Evolutionary conservation across 2,329 filamentous ascomycete genomes (phyloP), one percentile per base, ranked within the genome.

Genomic region (Aspergillus calidoustus): DNA sequence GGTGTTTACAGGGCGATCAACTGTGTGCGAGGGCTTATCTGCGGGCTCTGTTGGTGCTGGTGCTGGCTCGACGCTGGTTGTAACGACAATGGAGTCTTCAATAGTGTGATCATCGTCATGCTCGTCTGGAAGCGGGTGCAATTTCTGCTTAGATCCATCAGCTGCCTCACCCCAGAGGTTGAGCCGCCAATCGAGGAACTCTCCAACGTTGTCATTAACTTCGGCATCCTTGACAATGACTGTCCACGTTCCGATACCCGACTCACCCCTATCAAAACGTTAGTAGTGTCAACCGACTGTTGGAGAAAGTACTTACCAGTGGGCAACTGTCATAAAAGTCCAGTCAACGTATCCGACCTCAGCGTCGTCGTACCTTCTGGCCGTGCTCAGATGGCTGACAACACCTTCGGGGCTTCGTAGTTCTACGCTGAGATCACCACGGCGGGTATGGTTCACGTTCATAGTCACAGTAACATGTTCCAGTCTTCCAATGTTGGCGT

Each of bases 271-370:
- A 15, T 57, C 22, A 41, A 9, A 19, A 55, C 19, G 76, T 74
- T 61, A 74, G 66, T 47, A 44, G 17, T 44, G 44, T 25, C 56
- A 38, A 52, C 28, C 1, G 17, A 44, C 48, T 23, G 34, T 13
- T 28, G 8, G 9, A 41, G 52, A 19, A 49, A 19, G 47, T 31
- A 78, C 89, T 78, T 84, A 93, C 91, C 93, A 99, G 76, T 99
- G 95, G 66, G 89, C 93, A 43, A 99, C 95, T 64, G 90, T 96
- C 95, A 99, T 99, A 72, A 99, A 99, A 0, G 94, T 98, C 95
- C 95, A 99, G 79, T 98, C 92, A 43, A 89, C 81, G 75, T 98
- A 99, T 8, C 95, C 95, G 23, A 79, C 77, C 0, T 79, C 74
- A 41, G 84, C 85, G 1, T 84, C 81, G 75, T 99, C 95, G 23